phyloP scores from a whole-genome alignment of 345 rosid genomes.

The Angophora floribunda region DNA sequence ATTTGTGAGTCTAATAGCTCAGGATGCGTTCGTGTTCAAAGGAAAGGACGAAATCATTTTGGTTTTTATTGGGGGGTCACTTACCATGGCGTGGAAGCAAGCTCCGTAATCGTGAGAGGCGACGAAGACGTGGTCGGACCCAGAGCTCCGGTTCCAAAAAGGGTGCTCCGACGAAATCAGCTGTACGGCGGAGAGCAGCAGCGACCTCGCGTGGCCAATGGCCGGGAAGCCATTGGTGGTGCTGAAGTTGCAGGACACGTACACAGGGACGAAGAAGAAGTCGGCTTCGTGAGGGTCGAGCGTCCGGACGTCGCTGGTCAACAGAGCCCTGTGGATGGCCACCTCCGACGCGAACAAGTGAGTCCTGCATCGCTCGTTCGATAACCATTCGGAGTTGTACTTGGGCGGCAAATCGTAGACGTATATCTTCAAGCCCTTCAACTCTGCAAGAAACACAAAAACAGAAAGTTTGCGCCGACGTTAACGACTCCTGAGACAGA shows the following conservation, averaged over 20 bases:
- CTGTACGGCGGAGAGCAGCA: conserved; percentile 55
- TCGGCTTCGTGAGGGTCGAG: conserved; percentile 76
- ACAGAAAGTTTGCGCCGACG: background rate
- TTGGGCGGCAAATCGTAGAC: conserved; percentile 70
- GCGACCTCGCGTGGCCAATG: conserved; percentile 75
- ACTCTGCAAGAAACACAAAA: conserved; percentile 8
- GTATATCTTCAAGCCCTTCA: conserved; percentile 64
- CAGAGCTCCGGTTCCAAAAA: conserved; percentile 80
- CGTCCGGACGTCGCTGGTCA: conserved; percentile 53
- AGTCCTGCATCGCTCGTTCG: conserved; percentile 67
- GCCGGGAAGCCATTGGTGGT: conserved; percentile 88
- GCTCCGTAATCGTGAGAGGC: conserved; percentile 95
- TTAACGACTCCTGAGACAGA: background rate
- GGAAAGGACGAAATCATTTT: background rate
- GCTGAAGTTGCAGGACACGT: conserved; percentile 93
- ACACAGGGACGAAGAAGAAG: conserved; percentile 91
- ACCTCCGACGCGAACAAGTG: conserved; percentile 96
- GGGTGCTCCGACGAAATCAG: conserved; percentile 40
- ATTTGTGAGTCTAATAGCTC: background rate
- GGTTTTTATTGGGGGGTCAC: background rate
- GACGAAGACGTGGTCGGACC: conserved; percentile 84
- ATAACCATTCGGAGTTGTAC: conserved; percentile 74
- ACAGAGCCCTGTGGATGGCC: conserved; percentile 65
- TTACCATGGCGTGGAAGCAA: conserved; percentile 88
- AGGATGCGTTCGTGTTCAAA: background rate